A percentile compares a stretch with the other conserved stretches of the same genome.
Conservation (phyloP, 2,329 filamentous ascomycete genomes). For the Alternaria metachromatica region DNA sequence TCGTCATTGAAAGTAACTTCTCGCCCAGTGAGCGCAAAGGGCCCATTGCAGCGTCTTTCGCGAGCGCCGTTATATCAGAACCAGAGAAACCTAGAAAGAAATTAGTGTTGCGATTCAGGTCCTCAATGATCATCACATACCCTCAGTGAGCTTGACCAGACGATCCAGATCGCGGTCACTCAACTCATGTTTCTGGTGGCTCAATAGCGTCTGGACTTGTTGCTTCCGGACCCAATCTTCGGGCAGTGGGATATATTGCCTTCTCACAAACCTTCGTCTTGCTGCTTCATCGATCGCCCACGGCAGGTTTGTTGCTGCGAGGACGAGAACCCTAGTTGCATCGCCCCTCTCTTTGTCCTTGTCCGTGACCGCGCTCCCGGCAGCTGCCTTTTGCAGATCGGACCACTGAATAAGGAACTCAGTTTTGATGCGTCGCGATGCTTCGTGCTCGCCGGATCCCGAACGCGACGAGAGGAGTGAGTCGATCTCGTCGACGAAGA, state of each 20-base stretch:
- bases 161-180: constrained; percentile 72
- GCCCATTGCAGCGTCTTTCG: constrained; percentile 98
- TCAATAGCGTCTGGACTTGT: constrained; percentile 79
- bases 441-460: constrained; percentile 83
- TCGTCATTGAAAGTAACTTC: constrained; percentile 85
- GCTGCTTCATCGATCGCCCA: constrained; percentile 99
- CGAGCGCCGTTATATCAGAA: constrained; percentile 93
- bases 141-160: constrained; percentile 83
- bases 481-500: constrained; percentile 98
- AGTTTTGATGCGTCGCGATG: constrained; percentile 92
- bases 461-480: constrained; percentile 85
- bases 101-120: not conserved
- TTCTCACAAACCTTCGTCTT: constrained; percentile 83
- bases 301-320: constrained; percentile 93
- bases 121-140: constrained; percentile 58
- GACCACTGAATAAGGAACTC: constrained; percentile 99
- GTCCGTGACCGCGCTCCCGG: constrained; percentile 74
- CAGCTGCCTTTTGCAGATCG: constrained; percentile 88
- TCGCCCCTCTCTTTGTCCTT: constrained; percentile 77
- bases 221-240: constrained; percentile 80
- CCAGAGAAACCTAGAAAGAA: constrained; percentile 83
- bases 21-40: constrained; percentile 90
- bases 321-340: constrained; percentile 84
- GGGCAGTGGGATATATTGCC: constrained; percentile 95
- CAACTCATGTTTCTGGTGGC: constrained; percentile 86